Base-by-base conservation (phyloP, 2,329 filamentous ascomycete genomes). In the Aureobasidium namibiae region DNA sequence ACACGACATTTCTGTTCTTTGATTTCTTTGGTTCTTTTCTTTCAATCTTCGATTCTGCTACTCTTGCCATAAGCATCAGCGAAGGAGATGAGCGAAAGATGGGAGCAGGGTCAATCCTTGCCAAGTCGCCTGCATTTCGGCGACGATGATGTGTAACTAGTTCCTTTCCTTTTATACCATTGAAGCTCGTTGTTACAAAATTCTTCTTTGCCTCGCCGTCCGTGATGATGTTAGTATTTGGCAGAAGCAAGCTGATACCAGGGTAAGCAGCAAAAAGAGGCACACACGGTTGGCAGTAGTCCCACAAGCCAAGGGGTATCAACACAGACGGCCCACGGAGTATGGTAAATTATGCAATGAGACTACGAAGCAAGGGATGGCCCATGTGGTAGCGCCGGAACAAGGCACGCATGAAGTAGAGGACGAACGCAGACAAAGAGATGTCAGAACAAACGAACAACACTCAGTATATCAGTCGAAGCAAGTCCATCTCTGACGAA, bases 121-220 rank as follows among this genome's bases (percentile, higher is more conserved):
- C 29, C 38, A 9, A 29, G 26, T 54, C 33, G 38, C 36, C 42
- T n/a, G 24, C 29, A 44, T 44, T 56, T 56, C 18, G 18, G 52
- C 4, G 52, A 39, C 49, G 36, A 45, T 45, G 52, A 56, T 56
- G 52, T 56, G 52, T 56, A 56, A 56, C 52, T 56, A 56, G 39
- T 36, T 29, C 36, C 7, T 52, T 29, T 38, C 14, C 13, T 16
- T 42, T 21, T 21, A 54, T 31, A 54, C 50, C 41, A 54, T 54
- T 42, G 50, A 39, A 52, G 33, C 34, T 52, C 34, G 34, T 34
- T 9, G 16, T 34, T 11, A 42, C 49, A 29, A 33, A 42, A 41
- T 24, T 13, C 11, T 33, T 29, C 4, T 9, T 11, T 33, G 23
- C 14, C 38, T 26, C 11, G 7, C 33, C 36, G 23, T 11, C 3